Evolutionary conservation across 2,329 filamentous ascomycete genomes (phyloP).

Genomic region (Phaeosphaeriaceae sp.): DNA sequence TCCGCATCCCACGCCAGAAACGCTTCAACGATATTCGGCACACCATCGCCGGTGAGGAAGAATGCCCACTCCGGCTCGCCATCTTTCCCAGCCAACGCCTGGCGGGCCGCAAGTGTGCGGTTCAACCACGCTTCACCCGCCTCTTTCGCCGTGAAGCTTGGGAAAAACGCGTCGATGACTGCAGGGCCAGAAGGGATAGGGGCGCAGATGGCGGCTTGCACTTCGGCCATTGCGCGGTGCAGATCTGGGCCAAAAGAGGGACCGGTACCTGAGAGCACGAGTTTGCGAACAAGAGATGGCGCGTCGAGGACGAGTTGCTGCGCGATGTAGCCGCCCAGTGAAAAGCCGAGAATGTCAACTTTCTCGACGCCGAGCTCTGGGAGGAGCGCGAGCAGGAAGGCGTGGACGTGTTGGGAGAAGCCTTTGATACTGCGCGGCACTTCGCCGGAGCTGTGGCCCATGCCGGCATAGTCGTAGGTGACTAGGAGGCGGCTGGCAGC

Average conservation of each 20-base stretch:
- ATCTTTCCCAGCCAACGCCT: not conserved
- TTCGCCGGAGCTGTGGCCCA: constrained; percentile 54
- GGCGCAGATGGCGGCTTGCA: not conserved
- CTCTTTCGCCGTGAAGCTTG: not conserved
- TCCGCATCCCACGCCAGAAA: not conserved
- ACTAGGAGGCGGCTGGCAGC: constrained; percentile 53
- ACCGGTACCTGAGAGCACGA: constrained; percentile 55
- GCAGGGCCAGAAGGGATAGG: not conserved
- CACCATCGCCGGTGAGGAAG: not conserved
- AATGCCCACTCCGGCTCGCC: not conserved
- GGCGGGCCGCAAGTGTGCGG: not conserved
- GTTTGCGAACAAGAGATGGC: constrained; percentile 45
- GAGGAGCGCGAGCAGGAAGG: constrained; percentile 30
- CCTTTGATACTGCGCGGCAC: constrained; percentile 41
- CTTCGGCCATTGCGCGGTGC: not conserved
- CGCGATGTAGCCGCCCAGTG: constrained; percentile 58
- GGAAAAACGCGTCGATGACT: not conserved
- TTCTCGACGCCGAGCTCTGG: constrained; percentile 39
- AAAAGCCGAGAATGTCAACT: constrained; percentile 59
- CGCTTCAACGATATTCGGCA: not conserved
- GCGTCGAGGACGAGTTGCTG: constrained; percentile 54
- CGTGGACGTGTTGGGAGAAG: constrained; percentile 48
- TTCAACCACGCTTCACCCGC: not conserved
- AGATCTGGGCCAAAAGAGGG: not conserved
- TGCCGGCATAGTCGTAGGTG: constrained; percentile 58